These are phyloP conservation scores for Balakata baccata DNA, from an alignment of 345 rosid species.

Conservation along the genomic window DNA sequence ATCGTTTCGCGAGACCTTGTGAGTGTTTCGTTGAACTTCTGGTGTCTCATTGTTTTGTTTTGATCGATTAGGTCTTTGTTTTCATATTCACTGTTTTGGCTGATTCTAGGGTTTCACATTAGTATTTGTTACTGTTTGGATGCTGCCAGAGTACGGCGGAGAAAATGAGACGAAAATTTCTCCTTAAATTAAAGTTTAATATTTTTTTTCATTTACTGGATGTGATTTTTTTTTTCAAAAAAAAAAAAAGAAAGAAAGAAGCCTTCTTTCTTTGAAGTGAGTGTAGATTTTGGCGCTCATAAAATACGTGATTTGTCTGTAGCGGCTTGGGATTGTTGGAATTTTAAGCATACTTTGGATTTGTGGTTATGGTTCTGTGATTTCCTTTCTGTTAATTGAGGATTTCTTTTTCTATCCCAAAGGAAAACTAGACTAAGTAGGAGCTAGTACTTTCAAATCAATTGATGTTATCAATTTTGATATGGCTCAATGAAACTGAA, in stretches of 20 bases:
- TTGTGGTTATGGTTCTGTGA: neutral
- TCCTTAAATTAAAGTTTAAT: neutral
- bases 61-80: neutral
- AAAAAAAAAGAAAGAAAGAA: too few species aligned
- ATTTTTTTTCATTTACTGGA: neutral
- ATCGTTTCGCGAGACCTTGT: constrained; percentile 95
- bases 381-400: neutral
- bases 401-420: neutral
- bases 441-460: too few species aligned
- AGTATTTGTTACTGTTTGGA: neutral
- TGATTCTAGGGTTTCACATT: constrained; percentile 34
- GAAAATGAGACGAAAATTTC: neutral
- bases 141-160: neutral
- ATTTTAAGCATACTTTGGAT: neutral
- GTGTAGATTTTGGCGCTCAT: neutral
- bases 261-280: neutral
- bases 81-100: neutral
- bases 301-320: neutral
- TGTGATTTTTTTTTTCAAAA: neutral
- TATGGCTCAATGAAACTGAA: neutral
- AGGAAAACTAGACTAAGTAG: too few species aligned
- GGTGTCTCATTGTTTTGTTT: neutral
- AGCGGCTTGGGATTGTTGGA: neutral
- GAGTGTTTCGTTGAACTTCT: constrained; percentile 33
- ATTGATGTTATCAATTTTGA: neutral